These are phyloP conservation scores for Ascoidea asiatica DNA, from an alignment of 805 yeast species.

Conservation along the genomic window DNA sequence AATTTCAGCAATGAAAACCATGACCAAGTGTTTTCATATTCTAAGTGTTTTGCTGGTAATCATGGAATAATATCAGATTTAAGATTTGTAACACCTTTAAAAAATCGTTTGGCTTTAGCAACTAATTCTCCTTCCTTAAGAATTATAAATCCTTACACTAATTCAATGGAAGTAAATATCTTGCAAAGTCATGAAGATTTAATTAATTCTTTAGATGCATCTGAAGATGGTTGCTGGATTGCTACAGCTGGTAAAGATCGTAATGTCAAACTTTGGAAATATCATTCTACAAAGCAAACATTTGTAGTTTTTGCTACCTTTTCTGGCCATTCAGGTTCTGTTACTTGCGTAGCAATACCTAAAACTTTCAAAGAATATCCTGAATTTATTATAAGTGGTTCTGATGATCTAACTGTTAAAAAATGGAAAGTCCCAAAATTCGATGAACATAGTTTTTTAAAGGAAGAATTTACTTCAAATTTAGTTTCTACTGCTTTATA, in stretches of 20 bases:
- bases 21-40: constrained; percentile 24
- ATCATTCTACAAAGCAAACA: constrained; percentile 26
- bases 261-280: constrained; percentile 75
- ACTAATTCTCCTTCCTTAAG: constrained; percentile 88
- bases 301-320: constrained; percentile 42
- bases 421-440: constrained; percentile 64
- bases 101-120: constrained; percentile 60
- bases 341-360: constrained; percentile 72
- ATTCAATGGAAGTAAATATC: constrained; percentile 46
- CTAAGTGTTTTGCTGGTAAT: constrained; percentile 68
- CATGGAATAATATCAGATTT: constrained; percentile 93
- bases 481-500: constrained; percentile 54
- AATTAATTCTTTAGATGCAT: constrained; percentile 65
- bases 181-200: constrained; percentile 79
- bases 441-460: constrained; percentile 8
- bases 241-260: constrained; percentile 88
- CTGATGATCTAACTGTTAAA: constrained; percentile 74
- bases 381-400: constrained; percentile 63
- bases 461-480: background rate
- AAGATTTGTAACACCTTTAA: constrained; percentile 54
- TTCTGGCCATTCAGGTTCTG: constrained; percentile 78
- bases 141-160: constrained; percentile 46
- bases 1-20: constrained; percentile 17
- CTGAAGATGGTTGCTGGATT: constrained; percentile 76
- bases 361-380: constrained; percentile 39